Percentiles rank a stretch among this genome's conserved stretches.
phyloP scores from a whole-genome alignment of 2,329 filamentous ascomycete species.

The Raffaelea arxii region DNA sequence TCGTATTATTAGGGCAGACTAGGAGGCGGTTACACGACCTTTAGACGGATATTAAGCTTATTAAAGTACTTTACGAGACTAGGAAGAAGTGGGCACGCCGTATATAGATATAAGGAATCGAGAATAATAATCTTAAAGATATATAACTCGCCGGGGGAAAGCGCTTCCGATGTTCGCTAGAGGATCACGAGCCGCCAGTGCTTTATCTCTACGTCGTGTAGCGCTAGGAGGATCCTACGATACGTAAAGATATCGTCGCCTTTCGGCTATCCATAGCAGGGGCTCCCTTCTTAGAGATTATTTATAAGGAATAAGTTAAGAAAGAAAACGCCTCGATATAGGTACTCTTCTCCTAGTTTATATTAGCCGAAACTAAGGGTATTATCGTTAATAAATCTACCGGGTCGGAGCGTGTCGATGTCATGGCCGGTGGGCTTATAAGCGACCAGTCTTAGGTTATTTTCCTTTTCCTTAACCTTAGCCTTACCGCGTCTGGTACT shows the following conservation, averaged over 20 bases:
- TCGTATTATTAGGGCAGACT: not conserved
- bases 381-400: not conserved
- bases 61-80: not conserved
- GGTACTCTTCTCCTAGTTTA: not conserved
- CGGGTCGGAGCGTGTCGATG: not conserved
- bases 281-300: not conserved
- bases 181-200: not conserved
- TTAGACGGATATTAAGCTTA: not conserved
- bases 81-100: not conserved
- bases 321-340: not conserved
- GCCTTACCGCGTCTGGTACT: no score
- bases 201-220: not conserved
- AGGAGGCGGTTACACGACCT: not conserved
- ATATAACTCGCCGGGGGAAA: not conserved
- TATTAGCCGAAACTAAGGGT: not conserved
- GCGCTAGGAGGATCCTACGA: not conserved
- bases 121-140: not conserved
- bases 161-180: not conserved
- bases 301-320: not conserved
- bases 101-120: not conserved
- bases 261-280: not conserved
- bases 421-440: not conserved
- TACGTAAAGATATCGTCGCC: not conserved
- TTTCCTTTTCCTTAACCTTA: not conserved
- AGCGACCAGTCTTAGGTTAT: not conserved